phyloP scores from a whole-genome alignment of 169 alveolate genomes.

The Toxoplasma gondii region DNA sequence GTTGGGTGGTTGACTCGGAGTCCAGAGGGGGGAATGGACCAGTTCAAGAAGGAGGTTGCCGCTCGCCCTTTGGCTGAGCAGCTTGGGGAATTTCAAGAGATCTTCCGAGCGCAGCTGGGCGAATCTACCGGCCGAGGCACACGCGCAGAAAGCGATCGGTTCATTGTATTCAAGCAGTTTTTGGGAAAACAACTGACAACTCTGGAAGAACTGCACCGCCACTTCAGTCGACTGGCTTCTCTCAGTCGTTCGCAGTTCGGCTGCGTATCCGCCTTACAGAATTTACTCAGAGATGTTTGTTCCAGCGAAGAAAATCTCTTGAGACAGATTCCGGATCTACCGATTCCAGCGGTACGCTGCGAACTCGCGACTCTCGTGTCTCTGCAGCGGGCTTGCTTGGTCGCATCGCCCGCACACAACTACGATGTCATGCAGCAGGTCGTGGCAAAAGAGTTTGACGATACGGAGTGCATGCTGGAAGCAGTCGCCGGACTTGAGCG shows the following conservation, averaged over 20 bases:
- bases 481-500: constrained; percentile 71
- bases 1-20: constrained; percentile 34
- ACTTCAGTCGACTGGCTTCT: not conserved
- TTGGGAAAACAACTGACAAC: not conserved
- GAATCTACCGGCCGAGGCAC: not conserved
- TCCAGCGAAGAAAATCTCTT: constrained; percentile 16
- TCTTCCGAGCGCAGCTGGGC: constrained; percentile 12
- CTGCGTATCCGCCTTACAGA: not conserved
- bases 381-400: constrained; percentile 11
- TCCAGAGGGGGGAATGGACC: constrained; percentile 8
- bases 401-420: constrained; percentile 35
- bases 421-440: constrained; percentile 41
- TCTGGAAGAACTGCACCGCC: not conserved
- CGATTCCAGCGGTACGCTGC: constrained; percentile 18
- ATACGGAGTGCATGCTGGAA: constrained; percentile 73
- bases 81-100: constrained; percentile 38
- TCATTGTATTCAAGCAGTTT: constrained; percentile 32
- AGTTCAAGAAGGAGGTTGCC: constrained; percentile 13
- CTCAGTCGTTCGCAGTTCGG: constrained; percentile 8
- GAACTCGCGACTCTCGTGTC: not conserved
- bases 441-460: constrained; percentile 63
- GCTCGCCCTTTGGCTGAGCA: not conserved
- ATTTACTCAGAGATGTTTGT: not conserved
- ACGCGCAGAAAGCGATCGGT: constrained; percentile 19
- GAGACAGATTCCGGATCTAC: constrained; percentile 30